Conservation (phyloP, 441 rosid species). For the Populus tomentosa region DNA sequence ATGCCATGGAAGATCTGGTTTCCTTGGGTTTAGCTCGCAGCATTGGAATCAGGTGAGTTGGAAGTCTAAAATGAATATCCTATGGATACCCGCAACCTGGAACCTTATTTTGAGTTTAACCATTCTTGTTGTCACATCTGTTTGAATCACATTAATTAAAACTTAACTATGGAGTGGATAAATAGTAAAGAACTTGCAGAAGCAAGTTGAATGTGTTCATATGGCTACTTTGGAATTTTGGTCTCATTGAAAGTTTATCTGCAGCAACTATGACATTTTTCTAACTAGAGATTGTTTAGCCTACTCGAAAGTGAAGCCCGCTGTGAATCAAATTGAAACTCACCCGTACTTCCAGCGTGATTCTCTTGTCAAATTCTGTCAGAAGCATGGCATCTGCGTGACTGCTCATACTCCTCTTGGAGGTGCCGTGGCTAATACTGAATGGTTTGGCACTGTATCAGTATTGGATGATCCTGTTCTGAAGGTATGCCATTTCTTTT, state of each 20-base stretch:
- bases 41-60: conserved; percentile 76
- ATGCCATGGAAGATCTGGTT: conserved; percentile 81
- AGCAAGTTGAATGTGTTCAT: neutral
- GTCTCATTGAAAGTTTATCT: conserved; percentile 18
- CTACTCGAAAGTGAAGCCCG: conserved; percentile 89
- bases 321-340: conserved; percentile 89
- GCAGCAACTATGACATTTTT: conserved; percentile 90
- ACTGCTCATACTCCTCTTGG: conserved; percentile 94
- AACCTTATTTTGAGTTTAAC: neutral
- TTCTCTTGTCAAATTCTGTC: conserved; percentile 89
- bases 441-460: conserved; percentile 74
- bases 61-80: neutral
- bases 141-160: neutral
- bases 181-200: neutral
- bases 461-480: conserved; percentile 79
- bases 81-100: neutral
- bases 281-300: conserved; percentile 91
- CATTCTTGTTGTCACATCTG: neutral
- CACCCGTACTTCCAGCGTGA: conserved; percentile 95
- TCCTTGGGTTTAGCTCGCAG: conserved; percentile 86
- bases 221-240: neutral
- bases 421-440: conserved; percentile 71
- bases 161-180: neutral
- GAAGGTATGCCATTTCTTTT: conserved; percentile 40
- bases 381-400: conserved; percentile 74